Evolutionary conservation across 1,284 basidiomycete genomes (phyloP).

Genomic region (Thelephora terrestris): DNA sequence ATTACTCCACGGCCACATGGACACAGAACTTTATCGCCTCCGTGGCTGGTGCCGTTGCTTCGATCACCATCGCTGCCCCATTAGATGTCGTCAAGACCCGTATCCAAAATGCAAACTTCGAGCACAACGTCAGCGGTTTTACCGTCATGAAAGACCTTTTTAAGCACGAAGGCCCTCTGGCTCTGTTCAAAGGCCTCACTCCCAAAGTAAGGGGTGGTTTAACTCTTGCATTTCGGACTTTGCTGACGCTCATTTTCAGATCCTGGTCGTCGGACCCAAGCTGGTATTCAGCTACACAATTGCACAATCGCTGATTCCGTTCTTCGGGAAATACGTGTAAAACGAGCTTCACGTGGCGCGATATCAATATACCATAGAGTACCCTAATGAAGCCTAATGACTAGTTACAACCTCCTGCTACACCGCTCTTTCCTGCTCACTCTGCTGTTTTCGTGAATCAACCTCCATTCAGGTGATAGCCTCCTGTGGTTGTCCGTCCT

Average conservation of each 20-base stretch:
- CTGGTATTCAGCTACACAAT: slow-evolving; percentile 97
- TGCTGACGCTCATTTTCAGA: slow-evolving; percentile 33
- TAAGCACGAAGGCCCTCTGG: slow-evolving; percentile 73
- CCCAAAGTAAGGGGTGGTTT: slow-evolving; percentile 60
- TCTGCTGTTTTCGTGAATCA: too few species aligned
- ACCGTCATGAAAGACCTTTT: slow-evolving; percentile 84
- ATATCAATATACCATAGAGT: too few species aligned
- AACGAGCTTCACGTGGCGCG: too few species aligned
- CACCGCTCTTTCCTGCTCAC: too few species aligned
- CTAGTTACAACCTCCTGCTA: too few species aligned
- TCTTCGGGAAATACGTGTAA: slow-evolving; percentile 82
- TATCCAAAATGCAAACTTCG: slow-evolving; percentile 98
- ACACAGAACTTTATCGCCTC: slow-evolving; percentile 93
- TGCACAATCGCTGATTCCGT: slow-evolving; percentile 91
- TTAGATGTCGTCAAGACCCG: slow-evolving; percentile 96
- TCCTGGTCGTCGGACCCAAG: slow-evolving; percentile 95
- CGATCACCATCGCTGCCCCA: slow-evolving; percentile 93
- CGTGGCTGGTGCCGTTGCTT: slow-evolving; percentile 88
- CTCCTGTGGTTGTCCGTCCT: too few species aligned
- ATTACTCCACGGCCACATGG: slow-evolving; percentile 94
- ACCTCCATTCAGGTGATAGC: too few species aligned
- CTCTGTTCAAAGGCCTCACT: slow-evolving; percentile 97
- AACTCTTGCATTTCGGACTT: background rate
- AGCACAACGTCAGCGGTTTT: slow-evolving; percentile 81
- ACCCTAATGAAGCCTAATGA: too few species aligned